Evolutionary conservation across 495 filamentous ascomycete species (phyloP).

Genomic region (Glarea lozoyensis): DNA sequence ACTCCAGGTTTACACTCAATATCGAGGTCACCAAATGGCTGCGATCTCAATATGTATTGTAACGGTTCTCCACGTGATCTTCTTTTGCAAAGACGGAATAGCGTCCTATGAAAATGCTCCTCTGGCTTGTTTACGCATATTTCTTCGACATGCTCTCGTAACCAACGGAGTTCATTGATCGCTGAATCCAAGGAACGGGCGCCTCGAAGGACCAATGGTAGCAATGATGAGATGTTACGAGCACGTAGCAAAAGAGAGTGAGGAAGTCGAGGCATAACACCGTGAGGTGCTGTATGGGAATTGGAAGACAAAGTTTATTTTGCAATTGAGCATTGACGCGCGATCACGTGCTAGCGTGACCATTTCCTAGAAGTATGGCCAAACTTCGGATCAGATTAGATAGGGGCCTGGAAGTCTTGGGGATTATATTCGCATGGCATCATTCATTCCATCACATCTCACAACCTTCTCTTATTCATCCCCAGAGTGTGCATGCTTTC

Average conservation of each 20-base stretch:
- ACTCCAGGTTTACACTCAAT: slow-evolving; percentile 70
- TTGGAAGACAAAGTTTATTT: neutral
- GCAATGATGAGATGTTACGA: slow-evolving; percentile 41
- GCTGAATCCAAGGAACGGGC: slow-evolving; percentile 54
- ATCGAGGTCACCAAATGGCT: slow-evolving; percentile 78
- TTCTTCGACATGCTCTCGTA: slow-evolving; percentile 50
- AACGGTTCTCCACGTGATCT: slow-evolving; percentile 63
- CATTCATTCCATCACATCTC: no score
- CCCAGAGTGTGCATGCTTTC: slow-evolving; percentile 19
- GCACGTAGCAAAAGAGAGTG: slow-evolving; percentile 51
- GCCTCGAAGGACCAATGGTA: slow-evolving; percentile 58
- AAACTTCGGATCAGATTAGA: no score
- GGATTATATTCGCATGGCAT: no score
- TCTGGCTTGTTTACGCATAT: neutral
- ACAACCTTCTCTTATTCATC: no score
- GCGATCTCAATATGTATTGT: slow-evolving; percentile 82
- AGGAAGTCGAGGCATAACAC: slow-evolving; percentile 67
- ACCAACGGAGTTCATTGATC: slow-evolving; percentile 78
- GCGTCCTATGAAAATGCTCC: slow-evolving; percentile 9
- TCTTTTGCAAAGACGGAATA: slow-evolving; percentile 43
- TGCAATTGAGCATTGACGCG: no score
- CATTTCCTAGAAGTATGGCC: no score
- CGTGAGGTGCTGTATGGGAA: neutral
- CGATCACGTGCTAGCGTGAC: no score
- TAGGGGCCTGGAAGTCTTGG: no score